Evolutionary conservation across 1,139 yeast species (phyloP).

Genomic region (Scheffersomyces parashehatae): DNA sequence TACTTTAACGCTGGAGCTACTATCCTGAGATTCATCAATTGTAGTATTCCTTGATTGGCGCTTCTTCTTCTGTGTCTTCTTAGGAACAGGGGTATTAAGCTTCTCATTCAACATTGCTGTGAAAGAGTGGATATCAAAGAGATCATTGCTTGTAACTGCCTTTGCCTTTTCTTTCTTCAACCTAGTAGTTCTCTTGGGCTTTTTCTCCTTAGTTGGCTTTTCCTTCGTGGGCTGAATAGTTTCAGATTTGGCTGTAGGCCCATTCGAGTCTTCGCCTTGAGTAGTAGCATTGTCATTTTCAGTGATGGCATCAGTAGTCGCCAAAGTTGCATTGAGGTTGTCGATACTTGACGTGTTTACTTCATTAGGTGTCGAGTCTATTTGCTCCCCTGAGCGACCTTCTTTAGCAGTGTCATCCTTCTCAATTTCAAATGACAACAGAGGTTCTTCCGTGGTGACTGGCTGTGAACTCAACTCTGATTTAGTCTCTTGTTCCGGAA

Average conservation of each 20-base stretch:
- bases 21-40: too few relatives aligned
- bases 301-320: neutral
- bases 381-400: neutral
- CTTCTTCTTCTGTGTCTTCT: constrained; percentile 1
- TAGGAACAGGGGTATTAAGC: constrained; percentile 11
- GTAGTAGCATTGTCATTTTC: neutral
- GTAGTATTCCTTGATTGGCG: neutral
- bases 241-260: neutral
- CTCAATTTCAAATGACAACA: neutral
- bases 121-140: constrained; percentile 30
- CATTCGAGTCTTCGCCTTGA: constrained; percentile 2
- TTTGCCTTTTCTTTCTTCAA: constrained; percentile 3
- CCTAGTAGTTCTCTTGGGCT: constrained; percentile 6
- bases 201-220: constrained; percentile 3
- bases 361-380: too few relatives aligned
- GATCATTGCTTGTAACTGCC: constrained; percentile 3
- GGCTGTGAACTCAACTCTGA: neutral
- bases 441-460: too few relatives aligned
- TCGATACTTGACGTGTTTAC: neutral
- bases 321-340: neutral
- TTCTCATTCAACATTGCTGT: constrained; percentile 28
- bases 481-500: neutral
- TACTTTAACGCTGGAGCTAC: neutral
- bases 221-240: constrained; percentile 3
- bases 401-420: neutral